Evolutionary conservation across 805 yeast species (phyloP).

Genomic region (Candida pseudofarinosa): DNA sequence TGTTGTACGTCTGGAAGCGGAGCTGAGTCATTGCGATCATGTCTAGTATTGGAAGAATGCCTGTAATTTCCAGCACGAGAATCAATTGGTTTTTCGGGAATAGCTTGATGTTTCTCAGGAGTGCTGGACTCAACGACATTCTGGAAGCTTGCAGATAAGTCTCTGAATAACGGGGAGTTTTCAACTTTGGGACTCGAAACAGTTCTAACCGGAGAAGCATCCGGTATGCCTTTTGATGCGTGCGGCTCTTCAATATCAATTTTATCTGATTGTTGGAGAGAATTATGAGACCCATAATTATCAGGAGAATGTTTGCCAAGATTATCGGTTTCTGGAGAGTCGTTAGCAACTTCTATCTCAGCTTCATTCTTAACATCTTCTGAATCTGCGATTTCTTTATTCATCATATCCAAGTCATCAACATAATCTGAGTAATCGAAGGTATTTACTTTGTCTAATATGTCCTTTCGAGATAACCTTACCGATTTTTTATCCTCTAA

Average conservation of each 20-base stretch:
- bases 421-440: background rate
- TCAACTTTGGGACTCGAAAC: background rate
- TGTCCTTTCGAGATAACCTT: background rate
- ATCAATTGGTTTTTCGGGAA: background rate
- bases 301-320: background rate
- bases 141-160: constrained; percentile 8
- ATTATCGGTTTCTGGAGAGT: background rate
- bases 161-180: background rate
- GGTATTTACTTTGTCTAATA: background rate
- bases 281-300: background rate
- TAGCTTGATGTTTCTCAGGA: constrained; percentile 7
- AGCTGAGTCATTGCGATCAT: background rate
- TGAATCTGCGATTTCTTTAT: background rate
- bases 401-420: background rate
- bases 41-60: background rate
- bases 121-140: constrained; percentile 14
- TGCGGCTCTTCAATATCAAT: background rate
- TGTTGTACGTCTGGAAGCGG: background rate
- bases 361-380: background rate
- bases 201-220: background rate
- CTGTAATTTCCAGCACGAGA: background rate
- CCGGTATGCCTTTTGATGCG: background rate
- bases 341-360: background rate
- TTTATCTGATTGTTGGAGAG: background rate
- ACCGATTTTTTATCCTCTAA: background rate